Evolutionary conservation across 331 rosid species (phyloP), one percentile per base, ranked within the genome.

Genomic region (Acacia pycnantha): DNA sequence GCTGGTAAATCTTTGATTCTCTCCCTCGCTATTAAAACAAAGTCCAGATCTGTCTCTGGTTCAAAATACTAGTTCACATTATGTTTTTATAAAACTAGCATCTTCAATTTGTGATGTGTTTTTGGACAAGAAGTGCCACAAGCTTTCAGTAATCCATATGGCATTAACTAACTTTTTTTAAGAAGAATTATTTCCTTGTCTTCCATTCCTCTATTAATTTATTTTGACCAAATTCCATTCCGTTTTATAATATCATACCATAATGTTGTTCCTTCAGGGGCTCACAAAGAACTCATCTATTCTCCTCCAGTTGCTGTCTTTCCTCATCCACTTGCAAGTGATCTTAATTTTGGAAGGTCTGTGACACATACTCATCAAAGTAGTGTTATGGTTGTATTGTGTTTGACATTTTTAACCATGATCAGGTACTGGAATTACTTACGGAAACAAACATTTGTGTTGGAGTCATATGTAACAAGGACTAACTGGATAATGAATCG

Each of bases 291-390:
- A 85, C 97, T 96, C 81, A 94, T 96, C 65, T 79, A 80, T 89
- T 96, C 99, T 84, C 99, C 98, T 81, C 95, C 99, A 12, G 92
- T 92, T 74, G 98, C 99, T 5, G 94, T 96, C 71, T 96, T 96
- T 83, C 99, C 99, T 77, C 99, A 96, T 58, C 99, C 99, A 80
- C 99, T 96, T 79, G 94, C 92, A 81, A 92, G 88, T 86, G 99
- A 96, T 89, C 97, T 96, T 53, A 96, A 88, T 88, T 94, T 96
- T 77, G 88, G 91, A 85, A 91, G 99, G 99, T 96, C 70, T 83
- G 91, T 74, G 70, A 82, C 78, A 56, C 29, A 56, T 8, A n/a
- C 31, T 58, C 27, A 22, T 58, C 31, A 8, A 58, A 58, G 65
- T 56, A 77, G 1, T 81, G 66, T 59, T 83, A 48, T 77, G 44